phyloP scores from a whole-genome alignment of 73 alveolate genomes.

The Paramecium sexaurelia region DNA sequence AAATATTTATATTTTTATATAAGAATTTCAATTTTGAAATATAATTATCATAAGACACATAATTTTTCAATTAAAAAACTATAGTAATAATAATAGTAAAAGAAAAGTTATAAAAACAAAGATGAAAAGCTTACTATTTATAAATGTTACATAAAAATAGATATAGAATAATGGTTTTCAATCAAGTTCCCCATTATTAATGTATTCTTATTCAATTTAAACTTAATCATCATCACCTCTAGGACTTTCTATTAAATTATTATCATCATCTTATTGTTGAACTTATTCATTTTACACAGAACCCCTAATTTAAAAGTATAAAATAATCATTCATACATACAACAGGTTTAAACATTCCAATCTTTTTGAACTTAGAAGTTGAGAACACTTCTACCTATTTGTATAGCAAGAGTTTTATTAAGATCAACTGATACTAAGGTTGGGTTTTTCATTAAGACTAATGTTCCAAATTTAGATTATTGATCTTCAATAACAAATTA shows the following conservation, averaged over 20 bases:
- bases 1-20: too few species aligned
- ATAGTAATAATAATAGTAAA: too few species aligned
- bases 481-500: constrained; percentile 66
- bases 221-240: constrained; percentile 23
- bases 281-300: neutral
- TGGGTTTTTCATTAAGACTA: constrained; percentile 61
- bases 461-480: constrained; percentile 71
- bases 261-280: neutral
- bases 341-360: constrained; percentile 60
- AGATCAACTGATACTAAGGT: neutral
- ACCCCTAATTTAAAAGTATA: neutral
- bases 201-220: neutral
- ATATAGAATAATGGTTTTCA: too few species aligned
- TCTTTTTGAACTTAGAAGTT: constrained; percentile 31
- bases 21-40: too few species aligned
- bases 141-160: too few species aligned
- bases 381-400: constrained; percentile 66
- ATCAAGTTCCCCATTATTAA: neutral
- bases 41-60: too few species aligned
- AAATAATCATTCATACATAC: neutral
- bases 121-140: too few species aligned
- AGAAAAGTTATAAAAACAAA: too few species aligned
- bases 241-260: neutral
- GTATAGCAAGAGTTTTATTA: constrained; percentile 54
- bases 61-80: too few species aligned